Conservation (phyloP, 768 basidiomycete genomes). For the Pulveroboletus ravenelii region DNA sequence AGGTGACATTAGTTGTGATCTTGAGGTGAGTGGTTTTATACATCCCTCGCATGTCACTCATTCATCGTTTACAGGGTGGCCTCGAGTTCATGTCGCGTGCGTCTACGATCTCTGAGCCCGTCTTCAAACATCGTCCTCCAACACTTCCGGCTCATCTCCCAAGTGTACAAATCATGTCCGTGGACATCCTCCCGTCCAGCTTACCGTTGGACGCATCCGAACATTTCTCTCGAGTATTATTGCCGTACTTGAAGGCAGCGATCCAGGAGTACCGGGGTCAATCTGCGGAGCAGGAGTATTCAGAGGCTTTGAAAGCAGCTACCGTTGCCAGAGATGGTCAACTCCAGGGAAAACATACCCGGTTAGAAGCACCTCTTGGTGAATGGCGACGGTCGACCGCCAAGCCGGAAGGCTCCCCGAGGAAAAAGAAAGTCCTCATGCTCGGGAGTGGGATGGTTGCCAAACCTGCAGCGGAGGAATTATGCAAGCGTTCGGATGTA, state of each 20-base stretch:
- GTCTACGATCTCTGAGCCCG: slow-evolving; percentile 76
- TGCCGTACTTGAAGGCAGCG: slow-evolving; percentile 63
- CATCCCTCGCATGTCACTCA: not conserved
- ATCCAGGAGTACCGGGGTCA: slow-evolving; percentile 39
- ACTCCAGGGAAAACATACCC: slow-evolving; percentile 48
- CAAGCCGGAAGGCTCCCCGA: slow-evolving; percentile 8
- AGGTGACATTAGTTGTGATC: slow-evolving; percentile 87
- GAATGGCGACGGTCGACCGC: slow-evolving; percentile 32
- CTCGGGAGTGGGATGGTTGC: slow-evolving; percentile 97
- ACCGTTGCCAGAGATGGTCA: slow-evolving; percentile 62
- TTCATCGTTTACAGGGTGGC: slow-evolving; percentile 53
- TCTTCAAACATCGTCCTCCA: slow-evolving; percentile 49
- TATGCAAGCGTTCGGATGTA: slow-evolving; percentile 58
- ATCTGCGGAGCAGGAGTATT: slow-evolving; percentile 24
- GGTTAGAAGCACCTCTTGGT: slow-evolving; percentile 54
- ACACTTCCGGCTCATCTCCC: slow-evolving; percentile 44
- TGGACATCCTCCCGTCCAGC: slow-evolving; percentile 86
- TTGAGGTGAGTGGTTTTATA: slow-evolving; percentile 47
- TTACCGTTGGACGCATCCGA: slow-evolving; percentile 77
- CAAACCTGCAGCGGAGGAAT: slow-evolving; percentile 76
- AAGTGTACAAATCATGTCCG: slow-evolving; percentile 74
- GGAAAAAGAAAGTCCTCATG: slow-evolving; percentile 67
- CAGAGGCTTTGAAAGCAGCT: slow-evolving; percentile 56
- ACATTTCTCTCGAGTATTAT: slow-evolving; percentile 64
- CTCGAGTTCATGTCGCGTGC: slow-evolving; percentile 76